These are phyloP conservation scores for Caloboletus firmus DNA, from an alignment of 1,284 basidiomycete genomes.

Conservation along the genomic window DNA sequence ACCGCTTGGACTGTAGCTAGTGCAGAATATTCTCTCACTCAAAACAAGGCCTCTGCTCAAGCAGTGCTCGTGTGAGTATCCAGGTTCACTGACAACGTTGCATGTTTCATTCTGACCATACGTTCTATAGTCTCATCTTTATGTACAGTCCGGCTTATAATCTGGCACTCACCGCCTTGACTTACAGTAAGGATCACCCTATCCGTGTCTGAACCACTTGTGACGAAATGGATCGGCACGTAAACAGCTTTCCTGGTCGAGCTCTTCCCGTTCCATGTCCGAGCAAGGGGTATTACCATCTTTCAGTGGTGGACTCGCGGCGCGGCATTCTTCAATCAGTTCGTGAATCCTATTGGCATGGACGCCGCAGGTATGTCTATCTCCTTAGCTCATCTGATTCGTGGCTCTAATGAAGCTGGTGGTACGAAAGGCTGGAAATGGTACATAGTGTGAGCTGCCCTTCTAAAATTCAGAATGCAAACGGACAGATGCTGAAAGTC, in stretches of 20 bases:
- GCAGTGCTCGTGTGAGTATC: constrained; percentile 13
- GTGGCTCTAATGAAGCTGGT: not conserved
- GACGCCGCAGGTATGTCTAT: constrained; percentile 8
- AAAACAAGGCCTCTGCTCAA: not conserved
- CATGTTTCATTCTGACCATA: not conserved
- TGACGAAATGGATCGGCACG: not conserved
- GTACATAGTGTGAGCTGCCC: constrained; percentile 17
- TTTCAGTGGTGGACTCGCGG: constrained; percentile 14
- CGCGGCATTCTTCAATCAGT: constrained; percentile 11
- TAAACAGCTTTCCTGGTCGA: constrained; percentile 26
- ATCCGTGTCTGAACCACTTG: not conserved
- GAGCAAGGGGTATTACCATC: constrained; percentile 18
- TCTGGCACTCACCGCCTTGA: constrained; percentile 10
- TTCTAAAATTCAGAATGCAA: not conserved
- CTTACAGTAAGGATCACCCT: constrained; percentile 6
- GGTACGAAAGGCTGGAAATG: constrained; percentile 23
- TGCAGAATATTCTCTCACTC: constrained; percentile 21
- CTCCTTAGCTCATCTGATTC: no score
- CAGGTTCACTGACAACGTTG: not conserved
- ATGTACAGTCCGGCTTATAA: constrained; percentile 8
- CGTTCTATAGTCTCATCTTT: constrained; percentile 18
- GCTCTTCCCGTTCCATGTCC: constrained; percentile 27
- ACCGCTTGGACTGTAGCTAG: constrained; percentile 19
- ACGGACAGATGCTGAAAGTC: not conserved
- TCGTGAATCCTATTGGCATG: constrained; percentile 24